Percentiles rank a stretch among this genome's conserved stretches.
These are phyloP conservation scores for Ustilago bromivora DNA, from an alignment of 1,284 basidiomycete species.

Conservation along the genomic window DNA sequence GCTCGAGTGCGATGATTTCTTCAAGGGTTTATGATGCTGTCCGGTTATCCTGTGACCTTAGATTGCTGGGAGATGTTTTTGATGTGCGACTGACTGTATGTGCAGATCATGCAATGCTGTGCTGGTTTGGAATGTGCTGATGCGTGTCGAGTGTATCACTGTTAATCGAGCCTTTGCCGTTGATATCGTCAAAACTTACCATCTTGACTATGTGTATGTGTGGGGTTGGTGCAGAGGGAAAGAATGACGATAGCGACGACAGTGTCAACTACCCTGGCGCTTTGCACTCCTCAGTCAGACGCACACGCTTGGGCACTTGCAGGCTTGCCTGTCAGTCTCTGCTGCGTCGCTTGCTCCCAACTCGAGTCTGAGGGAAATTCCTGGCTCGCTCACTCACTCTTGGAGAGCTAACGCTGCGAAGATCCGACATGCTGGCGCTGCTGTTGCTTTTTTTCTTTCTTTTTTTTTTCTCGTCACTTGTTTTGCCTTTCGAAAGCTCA, in stretches of 20 bases:
- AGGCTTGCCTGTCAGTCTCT: slow-evolving; percentile 4
- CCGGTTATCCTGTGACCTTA: neutral
- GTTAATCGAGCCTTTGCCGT: slow-evolving; percentile 21
- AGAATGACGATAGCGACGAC: slow-evolving; percentile 30
- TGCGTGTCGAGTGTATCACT: slow-evolving; percentile 13
- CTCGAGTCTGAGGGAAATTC: neutral
- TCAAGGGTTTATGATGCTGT: neutral
- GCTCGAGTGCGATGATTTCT: no score
- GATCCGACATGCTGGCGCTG: slow-evolving; percentile 18
- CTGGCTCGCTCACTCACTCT: neutral
- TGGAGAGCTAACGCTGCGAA: neutral
- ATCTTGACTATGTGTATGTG: slow-evolving; percentile 54
- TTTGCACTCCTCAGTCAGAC: neutral
- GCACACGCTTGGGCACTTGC: neutral
- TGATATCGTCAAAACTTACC: slow-evolving; percentile 37
- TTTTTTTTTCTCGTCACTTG: neutral
- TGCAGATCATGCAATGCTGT: neutral
- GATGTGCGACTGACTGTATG: neutral
- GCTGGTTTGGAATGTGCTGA: neutral
- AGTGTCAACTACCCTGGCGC: slow-evolving; percentile 18
- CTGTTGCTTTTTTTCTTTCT: neutral
- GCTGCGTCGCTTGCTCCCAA: neutral
- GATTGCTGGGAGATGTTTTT: neutral
- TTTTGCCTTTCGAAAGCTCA: neutral
- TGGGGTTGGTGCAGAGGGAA: slow-evolving; percentile 47